Base-by-base conservation (phyloP, 2,329 filamentous ascomycete genomes). In the Cylindrodendrum hubeiense region DNA sequence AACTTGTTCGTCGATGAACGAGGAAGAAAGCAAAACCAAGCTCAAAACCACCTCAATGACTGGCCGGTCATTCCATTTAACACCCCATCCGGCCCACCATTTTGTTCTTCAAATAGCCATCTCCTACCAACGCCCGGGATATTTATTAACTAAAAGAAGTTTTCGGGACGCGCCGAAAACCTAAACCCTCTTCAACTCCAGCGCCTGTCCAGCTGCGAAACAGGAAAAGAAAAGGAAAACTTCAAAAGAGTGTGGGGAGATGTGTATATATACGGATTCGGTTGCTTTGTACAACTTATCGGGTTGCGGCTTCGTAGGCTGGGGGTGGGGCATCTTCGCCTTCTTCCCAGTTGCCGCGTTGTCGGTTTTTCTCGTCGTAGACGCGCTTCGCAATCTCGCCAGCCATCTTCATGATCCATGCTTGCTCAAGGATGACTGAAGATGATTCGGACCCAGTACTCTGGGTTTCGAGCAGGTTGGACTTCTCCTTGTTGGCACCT, bases 321-420 rank as follows among this genome's bases (percentile, higher is more conserved):
- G 89, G 89, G 28, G 89, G 89, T 6, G 89, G 88, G 5, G 81
- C 78, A 50, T 88, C 86, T 66, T 90, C 86, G 57, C 83, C 80
- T 63, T 89, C 86, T 44, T 85, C 86, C 78, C 78, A 80, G 19
- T 65, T 60, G 61, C 73, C 70, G 46, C 63, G 71, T 55, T 76
- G 74, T 43, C 84, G 82, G 58, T 85, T 83, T 80, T 97, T 96
- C 81, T 97, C 93, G 71, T 97, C 93, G 70, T 95, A 93, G 69
- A 97, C 94, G 60, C 93, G 91, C 54, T 90, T 86, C 37, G 94
- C 94, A 73, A 98, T 95, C 79, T 98, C 96, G 68, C 91, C 91
- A 5, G 95, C 95, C 89, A 99, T 96, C 83, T 97, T 96, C 83
- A 91, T 90, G 81, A 96, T 92, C 92, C 93, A 96, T 3, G 93